Evolutionary conservation across 352 stramenopile species (phyloP), one percentile per base, ranked within the genome.

Genomic region (Pythium sukuiense): DNA sequence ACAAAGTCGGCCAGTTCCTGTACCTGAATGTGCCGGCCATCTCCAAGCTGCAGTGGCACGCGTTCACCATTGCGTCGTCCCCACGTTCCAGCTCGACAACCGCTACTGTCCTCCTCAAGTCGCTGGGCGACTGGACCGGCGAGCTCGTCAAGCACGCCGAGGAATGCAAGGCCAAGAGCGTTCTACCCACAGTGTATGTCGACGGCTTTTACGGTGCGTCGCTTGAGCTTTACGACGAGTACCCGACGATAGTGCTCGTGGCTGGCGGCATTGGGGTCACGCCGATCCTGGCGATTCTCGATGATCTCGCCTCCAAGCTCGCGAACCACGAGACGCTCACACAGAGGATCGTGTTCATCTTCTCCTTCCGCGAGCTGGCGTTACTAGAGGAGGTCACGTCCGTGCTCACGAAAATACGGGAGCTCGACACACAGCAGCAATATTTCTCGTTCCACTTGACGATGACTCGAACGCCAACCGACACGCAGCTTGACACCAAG

Each of bases 1-100:
- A 73, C 68, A 24, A 65, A 2, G 64, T 83, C 32, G 76, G 76
- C 8, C 72, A 83, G 48, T 80, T 85, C 39, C 56, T 85, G 24
- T 85, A 85, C 63, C 20, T 85, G 46, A 83, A 83, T 41, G 74
- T 74, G 9, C 79, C 76, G 0, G 20, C 69, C 6, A 72, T 87
- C 56, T 83, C 77, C 20, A 83, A 78, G 67, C 61, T 77, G 3
- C 74, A 87, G 63, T 87, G 76, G 79, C 79, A 87, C 43, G 62
- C 76, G 18, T 81, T 87, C 63, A 83, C 74, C 13, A 69, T 87
- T n/a, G 70, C 65, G 9, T 83, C 76, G 7, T 81, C 78, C n/a
- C 78, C 78, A 4, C 56, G 54, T 0, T 33, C 55, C 0, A 74
- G 48, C 30, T 26, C 67, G 14, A 62, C 33, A 20, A 65, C 64